These are phyloP conservation scores for Sanghuangporus sanghuang DNA, from an alignment of 1,284 basidiomycete species.

Conservation along the genomic window DNA sequence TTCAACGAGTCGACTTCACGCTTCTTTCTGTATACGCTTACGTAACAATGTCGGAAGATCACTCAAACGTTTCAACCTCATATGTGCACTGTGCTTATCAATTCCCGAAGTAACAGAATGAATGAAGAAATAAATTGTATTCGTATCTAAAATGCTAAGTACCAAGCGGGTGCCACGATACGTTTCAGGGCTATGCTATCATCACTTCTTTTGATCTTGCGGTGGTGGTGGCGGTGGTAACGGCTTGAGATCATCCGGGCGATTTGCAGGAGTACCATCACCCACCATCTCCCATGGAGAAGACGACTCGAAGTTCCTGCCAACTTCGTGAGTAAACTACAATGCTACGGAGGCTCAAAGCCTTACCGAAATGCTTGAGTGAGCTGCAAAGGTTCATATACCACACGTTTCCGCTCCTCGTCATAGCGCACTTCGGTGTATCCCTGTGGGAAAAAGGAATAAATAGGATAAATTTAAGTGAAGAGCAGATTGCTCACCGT, in stretches of 20 bases:
- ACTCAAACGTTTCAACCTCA: background rate
- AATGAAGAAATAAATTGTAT: background rate
- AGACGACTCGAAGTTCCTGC: conserved; percentile 88
- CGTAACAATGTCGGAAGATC: background rate
- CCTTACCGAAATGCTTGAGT: conserved; percentile 94
- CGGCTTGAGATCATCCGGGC: conserved; percentile 67
- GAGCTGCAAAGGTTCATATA: conserved; percentile 96
- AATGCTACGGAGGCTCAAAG: background rate
- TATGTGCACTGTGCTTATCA: background rate
- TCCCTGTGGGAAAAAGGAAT: conserved; percentile 45
- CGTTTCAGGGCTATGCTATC: conserved; percentile 20
- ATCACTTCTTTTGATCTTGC: conserved; percentile 61
- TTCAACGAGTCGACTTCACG: background rate
- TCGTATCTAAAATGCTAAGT: background rate
- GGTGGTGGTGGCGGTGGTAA: conserved; percentile 53
- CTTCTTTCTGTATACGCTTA: background rate
- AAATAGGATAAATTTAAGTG: conserved; percentile 5
- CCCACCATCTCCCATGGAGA: conserved; percentile 99
- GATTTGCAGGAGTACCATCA: conserved; percentile 68
- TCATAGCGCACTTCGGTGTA: conserved; percentile 98
- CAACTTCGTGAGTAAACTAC: conserved; percentile 1
- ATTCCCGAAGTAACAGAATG: background rate
- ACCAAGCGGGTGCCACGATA: background rate
- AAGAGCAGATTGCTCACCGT: conserved; percentile 50
- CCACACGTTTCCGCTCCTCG: conserved; percentile 97